Conservation (phyloP, 345 rosid species). For the Populus tremula region DNA sequence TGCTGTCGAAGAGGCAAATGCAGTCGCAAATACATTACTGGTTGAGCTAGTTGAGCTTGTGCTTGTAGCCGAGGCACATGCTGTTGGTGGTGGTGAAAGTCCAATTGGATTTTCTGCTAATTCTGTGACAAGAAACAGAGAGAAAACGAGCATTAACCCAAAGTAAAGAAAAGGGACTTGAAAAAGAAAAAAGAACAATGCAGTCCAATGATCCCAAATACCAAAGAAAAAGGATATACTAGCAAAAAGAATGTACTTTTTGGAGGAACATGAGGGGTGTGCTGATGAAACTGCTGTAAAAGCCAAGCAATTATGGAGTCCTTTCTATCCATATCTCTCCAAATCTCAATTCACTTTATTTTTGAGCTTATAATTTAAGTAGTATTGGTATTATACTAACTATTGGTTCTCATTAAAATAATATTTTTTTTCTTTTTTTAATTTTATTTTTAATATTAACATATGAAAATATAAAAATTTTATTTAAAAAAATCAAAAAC, state of each 20-base stretch:
- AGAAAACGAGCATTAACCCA: not conserved
- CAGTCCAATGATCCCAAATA: not conserved
- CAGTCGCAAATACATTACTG: conserved; percentile 42
- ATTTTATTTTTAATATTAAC: too few relatives aligned
- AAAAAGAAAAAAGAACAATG: conserved; percentile 3
- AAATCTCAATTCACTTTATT: conserved; percentile 12
- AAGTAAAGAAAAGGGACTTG: not conserved
- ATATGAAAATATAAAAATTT: too few relatives aligned
- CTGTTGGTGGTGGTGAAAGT: conserved; percentile 33
- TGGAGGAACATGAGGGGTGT: conserved; percentile 12
- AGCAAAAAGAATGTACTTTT: conserved; percentile 12
- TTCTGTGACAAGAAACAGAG: conserved; percentile 30
- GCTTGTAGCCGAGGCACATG: conserved; percentile 15
- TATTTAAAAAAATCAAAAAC: too few relatives aligned
- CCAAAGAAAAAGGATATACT: not conserved
- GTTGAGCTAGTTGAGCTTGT: conserved; percentile 25
- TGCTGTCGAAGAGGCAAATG: conserved; percentile 44
- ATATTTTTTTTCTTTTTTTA: too few relatives aligned
- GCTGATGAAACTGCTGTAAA: conserved; percentile 6
- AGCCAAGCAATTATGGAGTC: conserved; percentile 41
- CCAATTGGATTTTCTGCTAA: conserved; percentile 49
- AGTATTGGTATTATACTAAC: too few relatives aligned
- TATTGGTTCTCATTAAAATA: too few relatives aligned
- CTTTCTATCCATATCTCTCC: conserved; percentile 45
- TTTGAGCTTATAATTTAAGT: conserved; percentile 12